Conservation (phyloP, 345 rosid species). For the Trapa incisa region DNA sequence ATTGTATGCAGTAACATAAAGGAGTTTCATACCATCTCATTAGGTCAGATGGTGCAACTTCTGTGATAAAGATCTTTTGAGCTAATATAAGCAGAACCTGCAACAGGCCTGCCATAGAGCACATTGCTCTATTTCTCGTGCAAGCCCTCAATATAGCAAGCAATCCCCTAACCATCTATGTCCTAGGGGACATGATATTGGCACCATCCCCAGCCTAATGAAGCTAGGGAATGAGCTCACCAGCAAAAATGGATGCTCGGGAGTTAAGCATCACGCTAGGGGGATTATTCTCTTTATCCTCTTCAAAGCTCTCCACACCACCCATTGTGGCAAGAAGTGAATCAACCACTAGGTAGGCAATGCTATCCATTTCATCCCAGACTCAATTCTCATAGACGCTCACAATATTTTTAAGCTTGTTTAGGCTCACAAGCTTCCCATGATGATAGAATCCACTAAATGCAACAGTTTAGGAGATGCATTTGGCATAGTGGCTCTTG, state of each 20-base stretch:
- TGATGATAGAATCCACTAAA: constrained; percentile 94
- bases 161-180: constrained; percentile 86
- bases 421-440: constrained; percentile 95
- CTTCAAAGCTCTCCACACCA: too few relatives aligned
- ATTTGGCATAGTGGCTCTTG: constrained; percentile 67
- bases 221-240: constrained; percentile 86
- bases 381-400: constrained; percentile 59
- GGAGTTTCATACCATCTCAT: constrained; percentile 35
- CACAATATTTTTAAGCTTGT: constrained; percentile 76
- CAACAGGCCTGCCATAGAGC: constrained; percentile 80
- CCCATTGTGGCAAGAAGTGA: constrained; percentile 27
- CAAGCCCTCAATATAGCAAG: constrained; percentile 21
- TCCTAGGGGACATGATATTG: constrained; percentile 76
- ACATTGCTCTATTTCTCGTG: constrained; percentile 99
- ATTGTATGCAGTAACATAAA: too few relatives aligned
- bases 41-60: constrained; percentile 29
- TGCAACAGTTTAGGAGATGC: constrained; percentile 97
- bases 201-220: constrained; percentile 60
- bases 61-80: constrained; percentile 57
- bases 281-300: constrained; percentile 23
- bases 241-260: constrained; percentile 90
- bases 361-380: constrained; percentile 69
- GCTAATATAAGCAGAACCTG: constrained; percentile 79
- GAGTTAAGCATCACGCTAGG: constrained; percentile 98
- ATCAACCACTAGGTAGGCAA: constrained; percentile 80